phyloP scores from a whole-genome alignment of 2,329 filamentous ascomycete genomes.

The Cercospora nicotianae region DNA sequence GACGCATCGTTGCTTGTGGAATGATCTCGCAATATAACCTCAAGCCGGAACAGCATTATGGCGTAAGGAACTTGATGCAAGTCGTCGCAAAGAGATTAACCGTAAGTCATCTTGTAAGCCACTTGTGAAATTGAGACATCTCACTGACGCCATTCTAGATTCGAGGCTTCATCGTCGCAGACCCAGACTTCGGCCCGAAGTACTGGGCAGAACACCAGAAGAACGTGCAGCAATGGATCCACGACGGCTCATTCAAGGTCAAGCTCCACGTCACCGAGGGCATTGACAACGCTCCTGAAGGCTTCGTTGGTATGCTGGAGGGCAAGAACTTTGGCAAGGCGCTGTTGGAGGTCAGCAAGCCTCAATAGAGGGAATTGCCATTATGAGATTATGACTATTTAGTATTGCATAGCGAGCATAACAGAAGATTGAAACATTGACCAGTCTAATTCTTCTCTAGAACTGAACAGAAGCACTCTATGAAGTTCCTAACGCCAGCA shows the following conservation, averaged over 20 bases:
- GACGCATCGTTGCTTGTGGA: slow-evolving; percentile 63
- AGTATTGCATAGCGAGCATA: neutral
- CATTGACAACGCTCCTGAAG: slow-evolving; percentile 74
- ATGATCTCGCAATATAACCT: slow-evolving; percentile 80
- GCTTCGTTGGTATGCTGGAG: slow-evolving; percentile 70
- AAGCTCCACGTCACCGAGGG: slow-evolving; percentile 69
- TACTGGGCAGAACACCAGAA: slow-evolving; percentile 72
- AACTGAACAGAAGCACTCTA: neutral
- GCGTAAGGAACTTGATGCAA: slow-evolving; percentile 64
- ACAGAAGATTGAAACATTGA: neutral
- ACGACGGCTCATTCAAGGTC: slow-evolving; percentile 71
- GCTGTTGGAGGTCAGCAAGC: slow-evolving; percentile 62
- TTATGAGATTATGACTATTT: neutral
- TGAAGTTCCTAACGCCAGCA: no score
- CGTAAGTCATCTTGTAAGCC: neutral
- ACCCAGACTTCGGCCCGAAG: slow-evolving; percentile 64
- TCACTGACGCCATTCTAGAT: slow-evolving; percentile 43
- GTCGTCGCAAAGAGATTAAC: slow-evolving; percentile 68
- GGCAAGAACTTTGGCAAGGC: slow-evolving; percentile 88
- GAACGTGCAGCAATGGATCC: slow-evolving; percentile 73
- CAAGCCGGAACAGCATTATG: slow-evolving; percentile 58
- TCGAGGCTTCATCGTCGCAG: slow-evolving; percentile 71
- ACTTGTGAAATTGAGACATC: neutral
- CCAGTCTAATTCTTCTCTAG: neutral
- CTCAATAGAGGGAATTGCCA: neutral